Base-by-base conservation (phyloP, 176 grass and related monocot genomes). In the Musa troglodytarum region DNA sequence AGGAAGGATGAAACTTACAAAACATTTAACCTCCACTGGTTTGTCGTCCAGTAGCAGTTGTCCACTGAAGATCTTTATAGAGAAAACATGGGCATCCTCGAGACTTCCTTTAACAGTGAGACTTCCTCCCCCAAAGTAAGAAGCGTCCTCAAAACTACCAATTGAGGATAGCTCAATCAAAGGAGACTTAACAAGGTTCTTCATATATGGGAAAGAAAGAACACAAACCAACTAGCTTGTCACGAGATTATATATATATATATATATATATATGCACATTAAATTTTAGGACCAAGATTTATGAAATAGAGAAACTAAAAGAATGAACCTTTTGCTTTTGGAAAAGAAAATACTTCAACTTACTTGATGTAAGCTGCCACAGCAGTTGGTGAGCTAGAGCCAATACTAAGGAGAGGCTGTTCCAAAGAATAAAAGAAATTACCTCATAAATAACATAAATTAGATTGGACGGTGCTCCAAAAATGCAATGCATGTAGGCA, bases 41-140 rank as follows among this genome's bases (percentile, higher is more conserved):
- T 63, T 70, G 75, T 85, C 78, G 73, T 83, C 83, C 79, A 91
- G 81, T 65, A 67, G 59, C 78, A 97, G 80, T 75, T 72, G 84
- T 49, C 84, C 90, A 68, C 79, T 74, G 59, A 93, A 93, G 74
- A 97, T 77, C 71, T 71, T 82, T 68, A 74, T 78, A 70, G 82
- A 87, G 75, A 89, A 89, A 85, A 80, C 61, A 75, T 69, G 73
- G 29, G 71, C 81, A 56, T 85, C 51, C 26, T 22, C 24, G 52
- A 93, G 80, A 87, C 63, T 87, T 89, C 90, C 94, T 78, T 91
- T 78, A 50, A 85, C 54, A 71, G 83, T 90, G 57, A 97, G 76
- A 73, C 79, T 88, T 68, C 79, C 81, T 62, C 90, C 90, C 73
- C 90, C 90, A 85, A 53, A 82, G 66, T 87, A 97, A 9, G 88